These are phyloP conservation scores for Paramecium biaurelia DNA, from an alignment of 73 alveolate genomes.

Conservation along the genomic window DNA sequence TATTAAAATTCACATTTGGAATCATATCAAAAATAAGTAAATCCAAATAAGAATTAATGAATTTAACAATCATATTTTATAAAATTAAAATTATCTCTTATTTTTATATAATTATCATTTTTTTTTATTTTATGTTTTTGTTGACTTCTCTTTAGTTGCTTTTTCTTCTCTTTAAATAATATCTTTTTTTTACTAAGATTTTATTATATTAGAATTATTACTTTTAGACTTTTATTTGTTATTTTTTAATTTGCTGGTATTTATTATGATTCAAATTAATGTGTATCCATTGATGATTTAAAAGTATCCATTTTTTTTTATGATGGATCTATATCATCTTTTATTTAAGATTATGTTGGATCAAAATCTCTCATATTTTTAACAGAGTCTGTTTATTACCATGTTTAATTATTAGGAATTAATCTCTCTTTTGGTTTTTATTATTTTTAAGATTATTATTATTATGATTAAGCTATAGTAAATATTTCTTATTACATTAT, in stretches of 20 bases:
- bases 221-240: slow-evolving; percentile 33
- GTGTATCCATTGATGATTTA: slow-evolving; percentile 17
- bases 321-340: not conserved
- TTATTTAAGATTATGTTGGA: not conserved
- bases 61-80: not conserved
- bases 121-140: not conserved
- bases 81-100: not conserved
- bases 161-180: slow-evolving; percentile 10
- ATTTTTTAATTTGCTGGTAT: slow-evolving; percentile 16
- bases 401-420: slow-evolving; percentile 41
- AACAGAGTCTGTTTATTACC: slow-evolving; percentile 18
- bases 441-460: not conserved
- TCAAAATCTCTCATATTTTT: slow-evolving; percentile 35
- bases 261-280: slow-evolving; percentile 14
- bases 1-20: slow-evolving; percentile 6
- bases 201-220: not conserved
- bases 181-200: not conserved
- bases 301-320: slow-evolving; percentile 18
- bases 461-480: not conserved
- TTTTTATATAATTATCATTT: not conserved
- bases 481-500: not conserved
- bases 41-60: not conserved
- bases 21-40: slow-evolving; percentile 10
- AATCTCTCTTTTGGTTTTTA: slow-evolving; percentile 40
- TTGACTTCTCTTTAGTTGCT: not conserved